phyloP scores from a whole-genome alignment of 1,284 basidiomycete genomes.

The Apiotrichum brassicae region DNA sequence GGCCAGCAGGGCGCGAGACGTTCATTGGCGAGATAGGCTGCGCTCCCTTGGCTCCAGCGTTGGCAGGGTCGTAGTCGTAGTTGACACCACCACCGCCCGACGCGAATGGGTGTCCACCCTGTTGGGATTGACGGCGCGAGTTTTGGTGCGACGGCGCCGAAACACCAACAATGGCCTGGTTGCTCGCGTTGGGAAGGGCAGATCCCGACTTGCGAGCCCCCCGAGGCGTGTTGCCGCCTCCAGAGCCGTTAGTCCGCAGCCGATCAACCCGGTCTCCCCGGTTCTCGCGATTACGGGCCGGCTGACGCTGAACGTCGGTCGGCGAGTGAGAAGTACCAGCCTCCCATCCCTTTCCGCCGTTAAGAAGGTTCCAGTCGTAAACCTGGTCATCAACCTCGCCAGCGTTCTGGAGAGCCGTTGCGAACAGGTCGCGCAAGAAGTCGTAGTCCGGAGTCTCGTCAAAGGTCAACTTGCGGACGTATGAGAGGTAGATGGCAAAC shows the following conservation, averaged over 20 bases:
- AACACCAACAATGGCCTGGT: conserved; percentile 46
- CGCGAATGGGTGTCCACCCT: conserved; percentile 44
- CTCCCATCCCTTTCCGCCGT: conserved; percentile 94
- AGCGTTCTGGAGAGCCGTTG: conserved; percentile 82
- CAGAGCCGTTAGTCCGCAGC: conserved; percentile 38
- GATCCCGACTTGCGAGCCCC: conserved; percentile 40
- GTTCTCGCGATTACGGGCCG: conserved; percentile 36
- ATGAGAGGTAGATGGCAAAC: conserved; percentile 96
- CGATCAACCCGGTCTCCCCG: conserved; percentile 47
- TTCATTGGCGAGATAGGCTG: conserved; percentile 40
- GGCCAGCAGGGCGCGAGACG: conserved; percentile 28
- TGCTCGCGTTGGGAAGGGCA: conserved; percentile 42
- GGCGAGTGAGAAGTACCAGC: conserved; percentile 50
- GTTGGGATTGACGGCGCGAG: conserved; percentile 41
- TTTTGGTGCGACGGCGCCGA: conserved; percentile 39
- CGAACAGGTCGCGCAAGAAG: conserved; percentile 84
- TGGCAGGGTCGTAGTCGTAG: conserved; percentile 37
- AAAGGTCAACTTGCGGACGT: conserved; percentile 90
- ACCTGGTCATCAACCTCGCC: conserved; percentile 80
- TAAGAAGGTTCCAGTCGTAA: conserved; percentile 85
- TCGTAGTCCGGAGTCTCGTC: conserved; percentile 96
- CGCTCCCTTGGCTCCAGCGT: conserved; percentile 13
- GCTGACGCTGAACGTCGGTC: conserved; percentile 31
- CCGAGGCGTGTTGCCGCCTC: conserved; percentile 22
- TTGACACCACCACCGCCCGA: conserved; percentile 17